Conservation (phyloP, 2,329 filamentous ascomycete genomes). For the Apiospora rasikravindrae region DNA sequence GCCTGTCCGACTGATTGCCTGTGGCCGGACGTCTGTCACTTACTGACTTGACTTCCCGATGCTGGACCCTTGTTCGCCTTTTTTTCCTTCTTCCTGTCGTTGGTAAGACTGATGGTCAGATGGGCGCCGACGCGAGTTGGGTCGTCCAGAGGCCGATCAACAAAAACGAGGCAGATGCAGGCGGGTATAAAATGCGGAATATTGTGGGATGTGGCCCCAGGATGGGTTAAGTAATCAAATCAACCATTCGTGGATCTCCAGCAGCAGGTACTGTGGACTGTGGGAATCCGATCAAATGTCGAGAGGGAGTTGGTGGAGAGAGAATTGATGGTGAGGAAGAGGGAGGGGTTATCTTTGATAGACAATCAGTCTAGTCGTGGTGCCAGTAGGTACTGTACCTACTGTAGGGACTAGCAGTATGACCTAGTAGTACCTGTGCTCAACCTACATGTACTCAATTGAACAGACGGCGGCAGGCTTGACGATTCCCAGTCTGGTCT, state of each 20-base stretch:
- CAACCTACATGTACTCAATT: not conserved
- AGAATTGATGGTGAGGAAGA: not conserved
- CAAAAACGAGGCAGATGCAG: not conserved
- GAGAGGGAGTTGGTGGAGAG: not conserved
- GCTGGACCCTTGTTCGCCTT: not conserved
- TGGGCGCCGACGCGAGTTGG: not conserved
- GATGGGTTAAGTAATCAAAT: not conserved
- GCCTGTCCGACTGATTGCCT: not conserved
- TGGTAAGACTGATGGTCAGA: not conserved
- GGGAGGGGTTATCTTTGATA: not conserved
- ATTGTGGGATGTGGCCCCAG: not conserved
- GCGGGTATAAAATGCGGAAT: not conserved
- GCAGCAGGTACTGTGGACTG: not conserved
- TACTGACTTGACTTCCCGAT: not conserved
- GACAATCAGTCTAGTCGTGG: not conserved
- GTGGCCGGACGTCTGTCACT: not conserved
- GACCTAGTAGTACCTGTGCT: not conserved
- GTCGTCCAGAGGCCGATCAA: not conserved
- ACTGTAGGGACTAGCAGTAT: too few relatives aligned
- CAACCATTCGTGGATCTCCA: not conserved
- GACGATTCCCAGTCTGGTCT: constrained; percentile 7
- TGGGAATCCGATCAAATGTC: not conserved
- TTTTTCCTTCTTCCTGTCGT: not conserved
- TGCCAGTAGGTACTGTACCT: not conserved
- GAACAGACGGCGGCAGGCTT: not conserved